These are phyloP conservation scores for Benincasa hispida DNA, from an alignment of 306 rosid genomes.

Conservation along the genomic window DNA sequence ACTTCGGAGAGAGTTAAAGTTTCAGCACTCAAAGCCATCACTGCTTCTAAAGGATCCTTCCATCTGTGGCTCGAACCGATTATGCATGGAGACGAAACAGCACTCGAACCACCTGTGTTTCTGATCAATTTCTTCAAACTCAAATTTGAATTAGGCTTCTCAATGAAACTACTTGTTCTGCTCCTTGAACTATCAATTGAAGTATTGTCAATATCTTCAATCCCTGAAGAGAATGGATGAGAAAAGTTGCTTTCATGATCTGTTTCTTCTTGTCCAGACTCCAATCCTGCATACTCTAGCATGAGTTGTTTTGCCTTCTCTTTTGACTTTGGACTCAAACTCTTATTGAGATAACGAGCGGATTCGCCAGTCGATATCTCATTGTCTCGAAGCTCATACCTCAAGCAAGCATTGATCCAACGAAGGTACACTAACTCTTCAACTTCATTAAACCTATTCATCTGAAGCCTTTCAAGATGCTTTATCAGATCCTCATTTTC, in stretches of 20 bases:
- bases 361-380: slow-evolving; percentile 64
- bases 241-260: slow-evolving; percentile 91
- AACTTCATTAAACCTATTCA: slow-evolving; percentile 82
- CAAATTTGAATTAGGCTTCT: slow-evolving; percentile 64
- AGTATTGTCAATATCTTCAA: slow-evolving; percentile 77
- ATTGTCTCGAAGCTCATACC: slow-evolving; percentile 73
- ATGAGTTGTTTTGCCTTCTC: slow-evolving; percentile 81
- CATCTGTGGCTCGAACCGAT: slow-evolving; percentile 37
- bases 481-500: slow-evolving; percentile 70
- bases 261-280: slow-evolving; percentile 84
- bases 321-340: slow-evolving; percentile 74
- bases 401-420: slow-evolving; percentile 94
- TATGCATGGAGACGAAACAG: slow-evolving; percentile 44
- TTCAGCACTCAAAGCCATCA: slow-evolving; percentile 58
- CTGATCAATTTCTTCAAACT: slow-evolving; percentile 79
- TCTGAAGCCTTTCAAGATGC: slow-evolving; percentile 95
- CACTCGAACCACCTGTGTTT: slow-evolving; percentile 62
- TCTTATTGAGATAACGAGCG: slow-evolving; percentile 80
- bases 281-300: slow-evolving; percentile 86
- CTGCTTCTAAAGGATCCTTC: slow-evolving; percentile 60
- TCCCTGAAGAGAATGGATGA: slow-evolving; percentile 85
- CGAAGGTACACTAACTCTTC: slow-evolving; percentile 97
- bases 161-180: slow-evolving; percentile 52
- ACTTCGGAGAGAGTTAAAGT: slow-evolving; percentile 35
- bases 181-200: slow-evolving; percentile 66